These are phyloP conservation scores for Euphorbia peplus DNA, from an alignment of 345 rosid species.

Conservation along the genomic window DNA sequence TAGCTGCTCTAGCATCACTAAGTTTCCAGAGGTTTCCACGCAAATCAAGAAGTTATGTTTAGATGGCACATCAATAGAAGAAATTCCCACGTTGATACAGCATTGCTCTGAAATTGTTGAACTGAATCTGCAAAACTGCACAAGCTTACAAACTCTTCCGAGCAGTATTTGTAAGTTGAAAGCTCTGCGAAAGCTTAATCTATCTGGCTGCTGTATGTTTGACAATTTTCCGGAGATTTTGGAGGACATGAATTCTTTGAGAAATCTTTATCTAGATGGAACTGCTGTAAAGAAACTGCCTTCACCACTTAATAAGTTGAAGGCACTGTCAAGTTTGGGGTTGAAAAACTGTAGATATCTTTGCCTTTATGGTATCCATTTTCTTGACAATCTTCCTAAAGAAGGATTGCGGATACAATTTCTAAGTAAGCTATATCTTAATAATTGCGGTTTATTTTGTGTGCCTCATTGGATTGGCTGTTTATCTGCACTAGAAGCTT, in stretches of 20 bases:
- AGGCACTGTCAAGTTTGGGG: background rate
- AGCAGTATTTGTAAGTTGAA: background rate
- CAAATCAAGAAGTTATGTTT: background rate
- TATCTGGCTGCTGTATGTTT: background rate
- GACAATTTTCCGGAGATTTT: background rate
- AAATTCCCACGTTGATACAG: background rate
- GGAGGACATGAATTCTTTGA: background rate
- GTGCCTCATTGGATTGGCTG: background rate
- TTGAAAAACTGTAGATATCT: background rate
- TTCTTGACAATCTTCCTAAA: background rate
- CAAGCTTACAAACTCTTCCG: background rate
- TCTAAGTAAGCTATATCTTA: background rate
- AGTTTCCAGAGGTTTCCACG: background rate
- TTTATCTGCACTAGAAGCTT: background rate
- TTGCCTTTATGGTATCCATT: background rate
- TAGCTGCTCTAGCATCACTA: background rate
- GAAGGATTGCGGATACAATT: background rate
- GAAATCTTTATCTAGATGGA: background rate
- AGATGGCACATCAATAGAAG: background rate
- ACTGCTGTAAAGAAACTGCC: background rate
- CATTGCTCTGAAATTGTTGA: background rate
- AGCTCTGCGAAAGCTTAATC: background rate
- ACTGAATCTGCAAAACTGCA: background rate
- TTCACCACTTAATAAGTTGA: background rate
- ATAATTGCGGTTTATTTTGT: background rate